phyloP scores from a whole-genome alignment of 495 filamentous ascomycete genomes.

The Thermochaetoides thermophila region DNA sequence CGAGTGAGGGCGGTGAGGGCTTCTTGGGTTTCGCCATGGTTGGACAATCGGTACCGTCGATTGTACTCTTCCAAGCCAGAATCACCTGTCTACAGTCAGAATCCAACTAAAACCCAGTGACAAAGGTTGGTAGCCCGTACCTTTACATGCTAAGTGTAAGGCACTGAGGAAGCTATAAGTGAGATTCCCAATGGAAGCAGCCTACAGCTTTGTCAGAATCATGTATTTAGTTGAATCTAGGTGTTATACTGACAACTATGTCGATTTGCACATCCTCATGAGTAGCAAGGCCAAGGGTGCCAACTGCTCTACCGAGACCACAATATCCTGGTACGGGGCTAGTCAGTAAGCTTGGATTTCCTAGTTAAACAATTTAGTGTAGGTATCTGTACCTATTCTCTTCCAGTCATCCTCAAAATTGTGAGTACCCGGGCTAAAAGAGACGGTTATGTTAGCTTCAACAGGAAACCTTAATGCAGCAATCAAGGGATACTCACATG shows the following conservation, averaged over 20 bases:
- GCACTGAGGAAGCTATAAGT: conserved; percentile 50
- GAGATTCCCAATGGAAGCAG: conserved; percentile 67
- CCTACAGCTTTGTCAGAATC: conserved; percentile 24
- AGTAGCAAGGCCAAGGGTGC: conserved; percentile 37
- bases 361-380: no score
- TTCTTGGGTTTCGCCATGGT: conserved; percentile 11
- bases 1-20: conserved; percentile 23
- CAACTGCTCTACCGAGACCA: conserved; percentile 49
- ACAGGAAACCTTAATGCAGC: conserved; percentile 1
- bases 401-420: conserved; percentile 32
- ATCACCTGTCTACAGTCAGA: conserved; percentile 32
- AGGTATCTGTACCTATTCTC: conserved; percentile 38
- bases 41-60: conserved; percentile 19
- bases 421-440: conserved; percentile 36
- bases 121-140: conserved; percentile 27
- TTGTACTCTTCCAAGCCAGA: conserved; percentile 41
- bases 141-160: conserved; percentile 64
- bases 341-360: no score
- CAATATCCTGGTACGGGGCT: conserved; percentile 31
- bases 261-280: conserved; percentile 39
- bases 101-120: not conserved
- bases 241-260: no score
- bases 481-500: conserved; percentile 29
- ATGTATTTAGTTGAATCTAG: no score
- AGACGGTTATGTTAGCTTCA: not conserved